These are phyloP conservation scores for Spathaspora girioi DNA, from an alignment of 805 yeast genomes.

Conservation along the genomic window DNA sequence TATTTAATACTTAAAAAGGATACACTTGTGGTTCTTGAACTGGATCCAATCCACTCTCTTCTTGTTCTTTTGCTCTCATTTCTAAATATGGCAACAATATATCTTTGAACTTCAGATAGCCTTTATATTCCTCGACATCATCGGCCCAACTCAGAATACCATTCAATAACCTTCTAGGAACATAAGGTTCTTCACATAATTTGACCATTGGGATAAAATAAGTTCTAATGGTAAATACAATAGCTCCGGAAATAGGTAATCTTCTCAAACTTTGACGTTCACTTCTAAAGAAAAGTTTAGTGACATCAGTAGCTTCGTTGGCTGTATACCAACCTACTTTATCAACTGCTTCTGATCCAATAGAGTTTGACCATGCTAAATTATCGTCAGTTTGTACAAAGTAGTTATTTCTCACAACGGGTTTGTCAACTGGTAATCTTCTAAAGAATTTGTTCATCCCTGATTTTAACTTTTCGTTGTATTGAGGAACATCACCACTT, in stretches of 20 bases:
- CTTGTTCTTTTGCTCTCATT: conserved; percentile 46
- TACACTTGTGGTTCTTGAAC: conserved; percentile 39
- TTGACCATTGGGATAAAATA: conserved; percentile 55
- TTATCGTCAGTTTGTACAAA: conserved; percentile 62
- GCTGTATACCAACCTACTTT: conserved; percentile 66
- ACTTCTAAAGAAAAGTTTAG: conserved; percentile 52
- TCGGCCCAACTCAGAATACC: conserved; percentile 59
- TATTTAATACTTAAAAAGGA: conserved; percentile 32
- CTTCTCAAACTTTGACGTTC: conserved; percentile 64
- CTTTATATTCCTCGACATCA: conserved; percentile 60
- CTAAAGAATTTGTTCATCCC: conserved; percentile 68
- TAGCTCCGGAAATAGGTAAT: conserved; percentile 56
- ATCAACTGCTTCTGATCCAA: conserved; percentile 52
- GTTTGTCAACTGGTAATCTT: conserved; percentile 53
- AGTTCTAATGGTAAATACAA: conserved; percentile 59
- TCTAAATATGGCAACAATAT: conserved; percentile 53
- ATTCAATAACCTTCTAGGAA: conserved; percentile 57
- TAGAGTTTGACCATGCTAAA: conserved; percentile 61
- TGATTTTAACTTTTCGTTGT: conserved; percentile 49
- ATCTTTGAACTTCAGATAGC: conserved; percentile 51
- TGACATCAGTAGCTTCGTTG: conserved; percentile 41
- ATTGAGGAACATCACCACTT: conserved; percentile 66
- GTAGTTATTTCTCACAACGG: conserved; percentile 65
- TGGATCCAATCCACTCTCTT: conserved; percentile 33
- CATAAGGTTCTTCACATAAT: conserved; percentile 54